Evolutionary conservation across 169 alveolate species (phyloP), one percentile per base, ranked within the genome.

Genomic region (Babesia sp.): DNA sequence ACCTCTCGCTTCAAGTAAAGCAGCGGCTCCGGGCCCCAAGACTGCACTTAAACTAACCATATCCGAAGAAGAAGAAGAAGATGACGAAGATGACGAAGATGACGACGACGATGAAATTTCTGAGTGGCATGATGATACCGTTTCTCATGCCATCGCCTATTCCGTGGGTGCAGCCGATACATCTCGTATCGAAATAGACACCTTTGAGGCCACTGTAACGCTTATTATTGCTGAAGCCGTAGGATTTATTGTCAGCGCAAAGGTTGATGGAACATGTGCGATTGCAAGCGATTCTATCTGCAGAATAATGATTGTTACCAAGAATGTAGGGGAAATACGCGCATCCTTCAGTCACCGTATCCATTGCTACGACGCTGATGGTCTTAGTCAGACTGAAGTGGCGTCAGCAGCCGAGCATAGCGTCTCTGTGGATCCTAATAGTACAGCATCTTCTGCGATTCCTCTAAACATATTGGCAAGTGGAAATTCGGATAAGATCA

Each of bases 191-290:
- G 68, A 70, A 34, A 45, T 79, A 5, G 55, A 70, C 39, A 79
- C 78, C 0, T 79, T 79, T 55, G 71, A 68, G 34, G 82, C 83
- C 44, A 71, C 67, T 11, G 51, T 79, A 22, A 70, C 83, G 29
- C 70, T 50, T 26, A 79, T 79, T 64, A 45, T 79, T n/a, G 34
- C 87, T 4, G 72, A 71, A 18, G 42, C 71, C 8, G 67, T 59
- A 11, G 87, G 87, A 18, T 79, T 79, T 74, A 79, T 79, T 20
- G 56, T 79, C 20, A 58, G 66, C 31, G 75, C 83, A 24, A 79
- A 57, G 86, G 28, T 70, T 22, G 72, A 36, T 29, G 71, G 63
- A 24, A 46, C 58, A 41, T 79, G 87, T 48, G 46, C 33, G 12
- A 31, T 60, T 2, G 51, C 72, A 22, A 54, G 75, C 50, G 39